Base-by-base conservation (phyloP, 2,329 filamentous ascomycete species). In the Cercospora sojina region DNA sequence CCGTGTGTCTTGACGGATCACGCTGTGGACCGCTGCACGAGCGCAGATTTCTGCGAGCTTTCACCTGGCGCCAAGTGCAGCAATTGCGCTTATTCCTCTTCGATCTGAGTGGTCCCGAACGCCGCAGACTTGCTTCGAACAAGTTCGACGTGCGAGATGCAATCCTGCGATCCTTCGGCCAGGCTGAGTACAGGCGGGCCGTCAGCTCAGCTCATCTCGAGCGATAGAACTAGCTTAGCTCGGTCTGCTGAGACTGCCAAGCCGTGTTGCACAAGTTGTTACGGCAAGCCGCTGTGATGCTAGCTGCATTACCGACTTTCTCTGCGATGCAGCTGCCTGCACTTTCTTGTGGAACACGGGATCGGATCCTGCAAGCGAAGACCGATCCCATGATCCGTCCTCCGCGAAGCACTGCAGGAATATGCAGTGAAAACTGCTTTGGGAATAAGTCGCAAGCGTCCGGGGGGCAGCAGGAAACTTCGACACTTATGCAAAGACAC, bases 121-220 rank as follows among this genome's bases (percentile, higher is more conserved):
- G 43, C 43, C 10, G 20, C 43, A 49, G 20, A 49, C 43, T 25
- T 23, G 43, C 43, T 23, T 5, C 18, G 25, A 49, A 49, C 43
- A 47, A 47, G 41, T 18, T 23, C 43, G 20, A 23, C 10, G 1
- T 49, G 18, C 20, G 8, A 49, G 35, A 25, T 25, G 43, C 43
- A 20, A 56, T 56, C 51, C 51, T 56, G 2, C 51, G 51, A 56
- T 56, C 51, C 51, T 56, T 56, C 51, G 51, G 51, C 51, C 51
- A 55, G 51, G 13, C 13, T 23, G 20, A 25, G 12, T 5, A 13
- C 8, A 27, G 23, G 51, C 51, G 47, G 9, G 47, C 23, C 51
- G 51, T 27, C 25, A 55, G 20, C 51, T 55, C 51, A 55, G 51
- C 51, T 55, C 51, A 55, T 23, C 51, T 16, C 51, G 23, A 25